These are phyloP conservation scores for Zygoascus meyerae DNA, from an alignment of 1,139 yeast species.

Conservation along the genomic window DNA sequence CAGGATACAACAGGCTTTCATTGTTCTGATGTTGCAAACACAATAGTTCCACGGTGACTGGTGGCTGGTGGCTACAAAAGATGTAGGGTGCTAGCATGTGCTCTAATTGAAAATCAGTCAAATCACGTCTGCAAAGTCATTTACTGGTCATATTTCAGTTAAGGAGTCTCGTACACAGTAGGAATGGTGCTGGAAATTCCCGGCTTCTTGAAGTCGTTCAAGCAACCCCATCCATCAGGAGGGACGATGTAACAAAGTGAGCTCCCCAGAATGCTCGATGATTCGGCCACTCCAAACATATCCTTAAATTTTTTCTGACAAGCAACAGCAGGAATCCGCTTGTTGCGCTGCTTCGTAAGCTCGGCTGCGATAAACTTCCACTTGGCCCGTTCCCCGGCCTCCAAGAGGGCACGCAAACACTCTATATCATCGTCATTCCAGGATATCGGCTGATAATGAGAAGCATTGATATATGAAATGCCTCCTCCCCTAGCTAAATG, in stretches of 20 bases:
- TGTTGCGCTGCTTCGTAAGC: conserved; percentile 27
- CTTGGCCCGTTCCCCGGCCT: conserved; percentile 38
- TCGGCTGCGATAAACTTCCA: conserved; percentile 39
- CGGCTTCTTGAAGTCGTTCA: conserved; percentile 11
- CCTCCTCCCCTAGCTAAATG: conserved; percentile 1
- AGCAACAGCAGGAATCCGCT: conserved; percentile 38
- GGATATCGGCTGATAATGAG: conserved; percentile 14
- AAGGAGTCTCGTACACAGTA: conserved; percentile 1
- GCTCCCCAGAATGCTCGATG: conserved; percentile 35
- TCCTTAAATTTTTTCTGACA: conserved; percentile 40
- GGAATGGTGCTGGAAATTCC: neutral
- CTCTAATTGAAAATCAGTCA: too few species aligned
- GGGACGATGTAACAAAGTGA: conserved; percentile 38
- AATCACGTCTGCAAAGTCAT: too few species aligned
- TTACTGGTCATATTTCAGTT: too few species aligned
- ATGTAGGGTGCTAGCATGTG: too few species aligned
- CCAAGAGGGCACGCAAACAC: conserved; percentile 31
- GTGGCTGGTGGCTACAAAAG: too few species aligned
- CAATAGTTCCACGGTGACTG: too few species aligned
- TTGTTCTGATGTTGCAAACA: too few species aligned
- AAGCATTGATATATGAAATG: conserved; percentile 3
- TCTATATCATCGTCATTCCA: conserved; percentile 36
- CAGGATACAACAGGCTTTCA: too few species aligned
- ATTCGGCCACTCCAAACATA: conserved; percentile 39
- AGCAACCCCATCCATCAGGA: conserved; percentile 36